Evolutionary conservation across 179 eudicot genomes (phyloP).

Genomic region (Patellifolia procumbens): DNA sequence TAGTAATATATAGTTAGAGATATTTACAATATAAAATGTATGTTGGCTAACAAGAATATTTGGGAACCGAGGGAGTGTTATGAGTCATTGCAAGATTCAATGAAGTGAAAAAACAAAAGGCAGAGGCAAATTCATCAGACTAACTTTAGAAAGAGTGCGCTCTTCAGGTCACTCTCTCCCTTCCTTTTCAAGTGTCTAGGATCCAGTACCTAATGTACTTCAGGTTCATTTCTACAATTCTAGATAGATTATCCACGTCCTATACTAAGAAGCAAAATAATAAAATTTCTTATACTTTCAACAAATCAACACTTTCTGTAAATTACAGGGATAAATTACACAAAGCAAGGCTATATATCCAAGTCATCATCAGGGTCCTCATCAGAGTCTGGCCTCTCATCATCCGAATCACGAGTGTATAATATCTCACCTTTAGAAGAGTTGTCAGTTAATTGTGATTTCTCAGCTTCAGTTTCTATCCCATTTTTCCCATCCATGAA

Average conservation of each 20-base stretch:
- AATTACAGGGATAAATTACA: background rate
- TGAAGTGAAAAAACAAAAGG: background rate
- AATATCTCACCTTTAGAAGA: slow-evolving; percentile 72
- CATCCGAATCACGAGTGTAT: slow-evolving; percentile 95
- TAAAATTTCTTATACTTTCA: background rate
- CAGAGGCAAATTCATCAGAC: background rate
- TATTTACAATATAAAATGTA: no score
- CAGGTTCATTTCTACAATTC: background rate
- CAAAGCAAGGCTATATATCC: slow-evolving; percentile 50
- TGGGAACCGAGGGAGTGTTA: no score
- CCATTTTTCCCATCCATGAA: slow-evolving; percentile 43
- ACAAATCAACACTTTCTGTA: background rate
- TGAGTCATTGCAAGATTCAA: background rate
- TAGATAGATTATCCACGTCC: background rate
- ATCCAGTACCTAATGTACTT: no score
- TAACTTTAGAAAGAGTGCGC: background rate
- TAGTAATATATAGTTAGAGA: no score
- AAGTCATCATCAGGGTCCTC: slow-evolving; percentile 98
- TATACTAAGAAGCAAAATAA: background rate
- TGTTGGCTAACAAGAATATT: no score
- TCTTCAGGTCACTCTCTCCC: background rate
- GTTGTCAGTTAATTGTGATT: slow-evolving; percentile 35
- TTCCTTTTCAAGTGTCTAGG: background rate
- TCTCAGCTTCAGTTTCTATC: slow-evolving; percentile 38
- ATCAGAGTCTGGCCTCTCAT: slow-evolving; percentile 94